These are phyloP conservation scores for Bocquillonia castaneifolia DNA, from an alignment of 441 rosid genomes.

Conservation along the genomic window DNA sequence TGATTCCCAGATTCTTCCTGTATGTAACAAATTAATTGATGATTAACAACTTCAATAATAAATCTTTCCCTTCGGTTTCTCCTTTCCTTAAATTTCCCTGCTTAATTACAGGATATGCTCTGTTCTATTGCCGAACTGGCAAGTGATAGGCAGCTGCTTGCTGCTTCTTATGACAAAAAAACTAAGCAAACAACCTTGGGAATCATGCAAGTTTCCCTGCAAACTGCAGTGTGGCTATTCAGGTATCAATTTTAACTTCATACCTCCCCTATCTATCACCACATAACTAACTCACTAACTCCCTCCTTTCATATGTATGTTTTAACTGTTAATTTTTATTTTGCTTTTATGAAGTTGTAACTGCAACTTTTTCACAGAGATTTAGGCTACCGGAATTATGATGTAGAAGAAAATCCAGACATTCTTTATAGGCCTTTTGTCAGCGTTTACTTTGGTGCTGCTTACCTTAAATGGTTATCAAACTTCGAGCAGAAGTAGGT, in stretches of 20 bases:
- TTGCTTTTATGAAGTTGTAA: constrained; percentile 13
- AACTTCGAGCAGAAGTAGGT: constrained; percentile 65
- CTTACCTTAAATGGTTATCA: constrained; percentile 79
- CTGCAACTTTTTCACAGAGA: constrained; percentile 48
- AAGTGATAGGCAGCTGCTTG: constrained; percentile 80
- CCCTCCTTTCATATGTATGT: background rate
- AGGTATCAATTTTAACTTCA: constrained; percentile 35
- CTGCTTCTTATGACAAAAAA: constrained; percentile 56
- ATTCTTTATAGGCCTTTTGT: constrained; percentile 72
- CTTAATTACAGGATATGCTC: constrained; percentile 71
- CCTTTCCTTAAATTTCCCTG: too few species aligned
- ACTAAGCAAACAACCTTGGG: constrained; percentile 66
- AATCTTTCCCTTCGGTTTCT: constrained; percentile 10
- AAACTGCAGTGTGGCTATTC: constrained; percentile 64
- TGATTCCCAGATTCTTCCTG: constrained; percentile 54
- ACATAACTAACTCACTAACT: background rate
- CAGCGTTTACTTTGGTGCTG: constrained; percentile 82
- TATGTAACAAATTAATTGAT: constrained; percentile 26
- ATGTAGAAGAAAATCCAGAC: constrained; percentile 53
- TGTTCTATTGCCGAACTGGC: constrained; percentile 88
- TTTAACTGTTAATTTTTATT: constrained; percentile 7
- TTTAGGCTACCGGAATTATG: constrained; percentile 50
- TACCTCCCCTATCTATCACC: constrained; percentile 11
- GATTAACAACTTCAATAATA: background rate
- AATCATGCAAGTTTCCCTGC: constrained; percentile 63